A percentile compares a stretch with the other conserved stretches of the same genome.
phyloP scores from a whole-genome alignment of 2,329 filamentous ascomycete species.

The Colletotrichum cordylinicola region DNA sequence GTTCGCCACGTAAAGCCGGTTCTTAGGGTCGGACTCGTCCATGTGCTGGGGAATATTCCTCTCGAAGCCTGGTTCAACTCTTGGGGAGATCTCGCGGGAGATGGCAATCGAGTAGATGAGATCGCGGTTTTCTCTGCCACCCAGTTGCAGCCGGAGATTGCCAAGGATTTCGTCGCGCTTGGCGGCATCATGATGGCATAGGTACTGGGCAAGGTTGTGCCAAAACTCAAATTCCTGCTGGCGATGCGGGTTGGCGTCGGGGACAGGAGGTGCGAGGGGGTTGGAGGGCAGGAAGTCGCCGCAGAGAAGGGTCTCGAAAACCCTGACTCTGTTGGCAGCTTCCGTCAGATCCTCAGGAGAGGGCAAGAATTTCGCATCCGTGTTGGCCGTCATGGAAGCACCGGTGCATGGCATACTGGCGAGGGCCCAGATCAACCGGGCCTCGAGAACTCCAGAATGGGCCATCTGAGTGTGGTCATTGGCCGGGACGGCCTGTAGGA shows the following conservation, averaged over 20 bases:
- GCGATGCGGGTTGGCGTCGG: constrained; percentile 57
- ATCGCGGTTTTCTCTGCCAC: constrained; percentile 85
- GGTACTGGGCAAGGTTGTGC: constrained; percentile 77
- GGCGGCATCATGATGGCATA: constrained; percentile 58
- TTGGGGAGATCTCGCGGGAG: constrained; percentile 74
- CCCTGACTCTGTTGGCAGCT: constrained; percentile 72
- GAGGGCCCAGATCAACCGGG: constrained; percentile 65
- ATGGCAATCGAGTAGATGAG: constrained; percentile 90
- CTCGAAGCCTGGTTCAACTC: constrained; percentile 64
- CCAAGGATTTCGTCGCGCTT: constrained; percentile 71
- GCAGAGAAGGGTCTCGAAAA: constrained; percentile 79
- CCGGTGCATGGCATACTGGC: constrained; percentile 53
- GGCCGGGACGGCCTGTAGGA: constrained; percentile 53
- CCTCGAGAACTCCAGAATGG: constrained; percentile 60
- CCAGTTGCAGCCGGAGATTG: constrained; percentile 73
- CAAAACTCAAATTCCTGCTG: constrained; percentile 80
- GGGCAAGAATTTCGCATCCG: constrained; percentile 43
- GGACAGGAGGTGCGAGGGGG: constrained; percentile 56
- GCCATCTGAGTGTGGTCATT: constrained; percentile 59
- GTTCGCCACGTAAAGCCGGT: constrained; percentile 71
- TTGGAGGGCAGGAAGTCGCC: constrained; percentile 69
- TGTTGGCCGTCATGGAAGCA: constrained; percentile 38
- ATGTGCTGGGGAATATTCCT: constrained; percentile 62
- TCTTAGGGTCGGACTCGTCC: constrained; percentile 71
- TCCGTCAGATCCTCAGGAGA: constrained; percentile 65